A percentile compares a stretch with the other conserved stretches of the same genome.
These are phyloP conservation scores for Crucihimalaya himalaica DNA, from an alignment of 345 rosid genomes.

Conservation along the genomic window DNA sequence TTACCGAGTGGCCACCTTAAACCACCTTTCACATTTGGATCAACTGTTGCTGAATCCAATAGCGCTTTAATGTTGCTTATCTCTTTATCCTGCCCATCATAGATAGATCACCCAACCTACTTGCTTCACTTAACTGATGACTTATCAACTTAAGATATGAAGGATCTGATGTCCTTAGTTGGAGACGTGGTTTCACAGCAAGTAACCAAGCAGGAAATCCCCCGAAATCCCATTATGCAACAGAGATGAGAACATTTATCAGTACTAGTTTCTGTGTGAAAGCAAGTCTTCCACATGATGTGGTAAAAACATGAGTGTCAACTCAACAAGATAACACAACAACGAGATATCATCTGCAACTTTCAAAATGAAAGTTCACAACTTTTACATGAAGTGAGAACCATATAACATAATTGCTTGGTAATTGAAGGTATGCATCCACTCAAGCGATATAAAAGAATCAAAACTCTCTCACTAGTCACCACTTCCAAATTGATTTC, in stretches of 20 bases:
- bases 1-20: too few relatives aligned
- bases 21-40: too few relatives aligned
- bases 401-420: background rate
- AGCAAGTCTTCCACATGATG: background rate
- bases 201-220: slow-evolving; percentile 96
- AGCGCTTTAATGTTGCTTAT: too few relatives aligned
- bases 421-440: background rate
- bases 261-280: slow-evolving; percentile 8
- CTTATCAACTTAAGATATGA: slow-evolving; percentile 69
- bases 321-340: background rate
- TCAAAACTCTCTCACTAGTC: background rate
- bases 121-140: slow-evolving; percentile 3
- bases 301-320: background rate
- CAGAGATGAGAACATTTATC: background rate
- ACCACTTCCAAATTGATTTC: background rate
- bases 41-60: too few relatives aligned
- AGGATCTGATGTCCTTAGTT: slow-evolving; percentile 77
- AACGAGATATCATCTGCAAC: slow-evolving; percentile 29
- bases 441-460: background rate
- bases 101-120: too few relatives aligned
- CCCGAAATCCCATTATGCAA: slow-evolving; percentile 93
- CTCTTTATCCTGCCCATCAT: too few relatives aligned
- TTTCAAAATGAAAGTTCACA: background rate
- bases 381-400: slow-evolving; percentile 11
- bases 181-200: slow-evolving; percentile 63